A percentile compares a stretch with the other conserved stretches of the same genome.
Conservation (phyloP, 768 basidiomycete species). For the Boletus sp. region DNA sequence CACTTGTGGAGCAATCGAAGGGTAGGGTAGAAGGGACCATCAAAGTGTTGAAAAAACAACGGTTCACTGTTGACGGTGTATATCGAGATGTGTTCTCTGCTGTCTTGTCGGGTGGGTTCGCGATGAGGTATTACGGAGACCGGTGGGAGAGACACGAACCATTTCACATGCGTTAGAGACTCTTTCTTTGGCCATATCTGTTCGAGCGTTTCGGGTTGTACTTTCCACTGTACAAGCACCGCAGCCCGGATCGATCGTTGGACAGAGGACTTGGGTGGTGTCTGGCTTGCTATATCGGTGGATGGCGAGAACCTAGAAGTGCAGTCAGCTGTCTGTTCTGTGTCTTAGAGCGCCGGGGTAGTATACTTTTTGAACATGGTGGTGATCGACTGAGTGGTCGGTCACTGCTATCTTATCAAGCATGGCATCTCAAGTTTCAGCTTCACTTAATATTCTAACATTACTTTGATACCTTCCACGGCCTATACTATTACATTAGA, state of each 20-base stretch:
- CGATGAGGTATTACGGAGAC: constrained; percentile 8
- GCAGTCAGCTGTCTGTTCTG: constrained; percentile 7
- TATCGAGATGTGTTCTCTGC: constrained; percentile 94
- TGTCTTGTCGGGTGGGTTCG: constrained; percentile 37
- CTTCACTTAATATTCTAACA: constrained; percentile 26
- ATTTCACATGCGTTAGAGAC: constrained; percentile 87
- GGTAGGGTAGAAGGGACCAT: constrained; percentile 89
- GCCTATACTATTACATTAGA: constrained; percentile 38
- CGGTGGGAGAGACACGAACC: constrained; percentile 39
- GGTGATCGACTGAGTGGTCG: constrained; percentile 17
- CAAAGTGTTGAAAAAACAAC: constrained; percentile 93
- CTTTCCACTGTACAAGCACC: constrained; percentile 80
- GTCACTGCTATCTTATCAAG: constrained; percentile 15
- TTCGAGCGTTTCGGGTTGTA: constrained; percentile 79
- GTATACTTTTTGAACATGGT: constrained; percentile 76
- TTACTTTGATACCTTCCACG: constrained; percentile 29
- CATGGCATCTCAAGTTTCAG: neutral
- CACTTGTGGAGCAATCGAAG: constrained; percentile 90
- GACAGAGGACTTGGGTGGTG: constrained; percentile 88
- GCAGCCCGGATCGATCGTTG: constrained; percentile 83
- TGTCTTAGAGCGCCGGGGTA: constrained; percentile 1
- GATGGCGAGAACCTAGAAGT: constrained; percentile 59
- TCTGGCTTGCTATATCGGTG: constrained; percentile 85
- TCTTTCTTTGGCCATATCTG: constrained; percentile 99
- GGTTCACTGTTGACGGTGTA: constrained; percentile 87